phyloP scores from a whole-genome alignment of 2,329 filamentous ascomycete genomes.

The Exophiala bonariae region DNA sequence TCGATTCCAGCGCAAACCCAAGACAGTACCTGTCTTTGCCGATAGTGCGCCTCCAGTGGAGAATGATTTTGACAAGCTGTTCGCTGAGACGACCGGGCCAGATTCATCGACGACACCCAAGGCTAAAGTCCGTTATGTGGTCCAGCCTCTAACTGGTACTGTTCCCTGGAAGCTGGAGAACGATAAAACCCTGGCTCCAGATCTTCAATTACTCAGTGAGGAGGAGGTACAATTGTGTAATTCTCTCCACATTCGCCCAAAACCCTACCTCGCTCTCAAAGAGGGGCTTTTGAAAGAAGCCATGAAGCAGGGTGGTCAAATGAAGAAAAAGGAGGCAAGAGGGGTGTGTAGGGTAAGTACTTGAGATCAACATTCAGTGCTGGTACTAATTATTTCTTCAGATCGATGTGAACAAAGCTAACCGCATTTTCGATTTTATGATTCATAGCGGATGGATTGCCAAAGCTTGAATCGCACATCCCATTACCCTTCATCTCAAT shows the following conservation, averaged over 20 bases:
- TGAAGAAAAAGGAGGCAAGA: slow-evolving; percentile 93
- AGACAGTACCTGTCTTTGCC: slow-evolving; percentile 36
- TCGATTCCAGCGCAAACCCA: slow-evolving; percentile 50
- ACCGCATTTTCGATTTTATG: slow-evolving; percentile 90
- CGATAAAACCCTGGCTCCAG: slow-evolving; percentile 67
- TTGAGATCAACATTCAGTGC: neutral
- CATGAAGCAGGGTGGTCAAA: slow-evolving; percentile 77
- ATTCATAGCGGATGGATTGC: slow-evolving; percentile 89
- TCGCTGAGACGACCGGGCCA: slow-evolving; percentile 55
- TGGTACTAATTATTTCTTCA: slow-evolving; percentile 33
- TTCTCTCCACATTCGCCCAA: slow-evolving; percentile 80
- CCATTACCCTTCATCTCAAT: neutral
- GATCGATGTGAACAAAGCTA: slow-evolving; percentile 81
- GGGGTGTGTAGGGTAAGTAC: slow-evolving; percentile 67
- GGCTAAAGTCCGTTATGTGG: slow-evolving; percentile 53
- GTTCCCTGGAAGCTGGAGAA: slow-evolving; percentile 64
- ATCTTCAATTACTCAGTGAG: slow-evolving; percentile 79
- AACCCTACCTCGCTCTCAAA: slow-evolving; percentile 93
- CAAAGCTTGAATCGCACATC: slow-evolving; percentile 64
- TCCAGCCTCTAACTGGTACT: slow-evolving; percentile 48
- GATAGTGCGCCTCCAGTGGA: slow-evolving; percentile 35
- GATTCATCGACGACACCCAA: slow-evolving; percentile 34
- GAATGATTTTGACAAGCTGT: slow-evolving; percentile 56
- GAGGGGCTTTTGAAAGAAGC: slow-evolving; percentile 89
- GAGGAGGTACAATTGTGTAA: slow-evolving; percentile 88